Evolutionary conservation across 2,329 filamentous ascomycete species (phyloP), one percentile per base, ranked within the genome.

Genomic region (Penicillium sp.): DNA sequence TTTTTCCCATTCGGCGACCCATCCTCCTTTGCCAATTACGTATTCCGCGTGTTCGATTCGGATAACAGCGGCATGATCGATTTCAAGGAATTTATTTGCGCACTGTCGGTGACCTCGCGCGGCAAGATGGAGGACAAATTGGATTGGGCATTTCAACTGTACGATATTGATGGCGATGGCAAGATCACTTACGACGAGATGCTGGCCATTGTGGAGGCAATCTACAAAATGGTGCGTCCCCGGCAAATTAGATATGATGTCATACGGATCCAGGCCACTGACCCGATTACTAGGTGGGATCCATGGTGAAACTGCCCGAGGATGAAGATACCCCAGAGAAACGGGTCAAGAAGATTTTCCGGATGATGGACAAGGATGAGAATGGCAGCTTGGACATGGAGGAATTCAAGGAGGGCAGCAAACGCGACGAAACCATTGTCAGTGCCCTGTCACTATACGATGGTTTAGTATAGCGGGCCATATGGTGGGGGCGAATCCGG

Each of bases 311-410:
- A 69, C 76, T 98, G 30, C 92, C 92, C 35, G 88, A 95, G 67
- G 92, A 98, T 69, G 92, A 98, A 72, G 90, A 98, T 69, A 98
- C 92, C 40, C 92, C 92, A 12, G 90, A 96, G 75, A 98, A 98
- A 74, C 84, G 92, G 49, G 92, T 98, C 47, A 81, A 76, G 68
- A 98, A 98, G 75, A 96, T 98, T 66, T 98, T 98, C 75, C 77
- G 84, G 59, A 96, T 96, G 92, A 98, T 98, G 92, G 92, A 98
- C 74, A 98, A 98, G 76, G 92, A 98, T 65, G 90, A 96, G 72
- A 96, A 96, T 62, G 92, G 90, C 55, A 93, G 85, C 60, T 71
- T 98, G 56, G 90, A 96, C 64, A 90, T 95, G 77, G 84, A 89
- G 45, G 92, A 98, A 66, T 98, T 98, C 75, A 96, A 96, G 71